Evolutionary conservation across 2,329 filamentous ascomycete genomes (phyloP).

Genomic region (Sclerotinia spermophila): DNA sequence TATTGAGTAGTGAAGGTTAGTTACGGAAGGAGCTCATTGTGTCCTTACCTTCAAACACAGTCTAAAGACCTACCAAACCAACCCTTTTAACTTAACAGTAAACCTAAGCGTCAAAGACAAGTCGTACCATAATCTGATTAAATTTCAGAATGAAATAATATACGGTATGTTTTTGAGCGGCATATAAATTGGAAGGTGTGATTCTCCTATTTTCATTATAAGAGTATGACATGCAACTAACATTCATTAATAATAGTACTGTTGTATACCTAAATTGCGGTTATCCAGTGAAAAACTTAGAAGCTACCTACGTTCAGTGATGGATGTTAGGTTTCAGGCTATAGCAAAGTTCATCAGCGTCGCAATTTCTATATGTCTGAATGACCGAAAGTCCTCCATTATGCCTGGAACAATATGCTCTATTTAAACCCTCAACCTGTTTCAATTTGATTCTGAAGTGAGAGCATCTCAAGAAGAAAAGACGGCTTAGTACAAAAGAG

Average conservation of each 20-base stretch:
- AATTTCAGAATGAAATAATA: background rate
- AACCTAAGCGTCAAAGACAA: background rate
- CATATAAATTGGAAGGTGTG: background rate
- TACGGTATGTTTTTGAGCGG: background rate
- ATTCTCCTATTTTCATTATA: background rate
- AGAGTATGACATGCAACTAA: too few relatives aligned
- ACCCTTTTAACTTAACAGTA: background rate
- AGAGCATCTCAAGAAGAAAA: background rate
- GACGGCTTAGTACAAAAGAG: background rate
- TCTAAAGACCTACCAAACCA: background rate
- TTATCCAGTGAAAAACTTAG: background rate
- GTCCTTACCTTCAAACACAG: background rate
- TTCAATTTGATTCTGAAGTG: rapidly evolving
- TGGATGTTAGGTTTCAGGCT: background rate
- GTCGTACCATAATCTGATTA: background rate
- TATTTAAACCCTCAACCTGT: too few relatives aligned
- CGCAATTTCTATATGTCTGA: too few relatives aligned
- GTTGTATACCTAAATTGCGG: background rate
- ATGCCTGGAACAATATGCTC: background rate
- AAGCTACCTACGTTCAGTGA: background rate
- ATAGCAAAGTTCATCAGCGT: background rate
- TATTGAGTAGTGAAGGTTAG: too few relatives aligned
- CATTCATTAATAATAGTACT: background rate
- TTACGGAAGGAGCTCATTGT: background rate
- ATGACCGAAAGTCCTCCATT: background rate